Base-by-base conservation (phyloP, 805 yeast species). In the Kodamaea kakaduensis region DNA sequence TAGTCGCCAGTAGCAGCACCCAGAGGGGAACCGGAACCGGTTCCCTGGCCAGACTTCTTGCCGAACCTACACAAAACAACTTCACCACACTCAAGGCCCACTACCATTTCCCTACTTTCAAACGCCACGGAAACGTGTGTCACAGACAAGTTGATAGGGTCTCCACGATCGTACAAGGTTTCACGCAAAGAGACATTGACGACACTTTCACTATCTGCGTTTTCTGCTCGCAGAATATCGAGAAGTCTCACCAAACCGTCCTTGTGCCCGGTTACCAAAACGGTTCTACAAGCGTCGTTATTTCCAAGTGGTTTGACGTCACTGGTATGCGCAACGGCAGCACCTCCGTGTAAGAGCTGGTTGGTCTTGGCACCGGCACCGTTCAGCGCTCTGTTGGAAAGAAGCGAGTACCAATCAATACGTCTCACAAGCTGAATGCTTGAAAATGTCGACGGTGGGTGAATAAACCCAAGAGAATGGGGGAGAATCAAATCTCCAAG, bases 221-320 rank as follows among this genome's bases (percentile, higher is more conserved):
- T 56, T 31, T 85, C 96, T 14, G 84, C 83, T 38, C 79, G 77
- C 0, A 94, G 78, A 0, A 87, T 81, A 59, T 90, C 95, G 78
- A 88, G 81, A 7, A 90, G 66, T 36, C 96, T 71, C 0, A 93
- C 76, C 22, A 81, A 73, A 0, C 97, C 97, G 54, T 82, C 82
- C 22, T 79, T 75, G 52, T 93, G 96, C 0, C 97, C 97, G 0
- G 95, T 80, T 1, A 87, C 78, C 26, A 89, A 40, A n/a, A 67
- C 52, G 35, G 50, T 58, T 8, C 64, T 64, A 9, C 74, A 75
- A 3, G 81, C 50, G 7, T 64, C 69, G 28, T 56, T 59, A 17
- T 43, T 34, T 0, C 71, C 71, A 17, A 67, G 34, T 2, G 67
- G 47, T 21, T 44, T 52, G 9, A 60, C 54, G 8, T 44, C 32